Conservation (phyloP, 805 yeast genomes). For the Pichia gijzeniarum region DNA sequence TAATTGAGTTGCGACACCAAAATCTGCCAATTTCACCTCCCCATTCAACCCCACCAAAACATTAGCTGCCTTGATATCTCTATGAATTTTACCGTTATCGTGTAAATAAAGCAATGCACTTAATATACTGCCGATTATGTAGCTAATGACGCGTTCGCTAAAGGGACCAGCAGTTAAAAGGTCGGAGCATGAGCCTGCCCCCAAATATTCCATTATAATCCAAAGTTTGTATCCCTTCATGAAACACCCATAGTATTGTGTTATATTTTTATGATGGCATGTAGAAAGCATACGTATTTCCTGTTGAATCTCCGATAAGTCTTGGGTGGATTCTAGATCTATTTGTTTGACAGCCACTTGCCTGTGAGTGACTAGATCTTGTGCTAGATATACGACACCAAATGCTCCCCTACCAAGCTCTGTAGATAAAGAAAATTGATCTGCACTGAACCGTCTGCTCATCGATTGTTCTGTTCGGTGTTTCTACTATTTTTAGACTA, state of each 20-base stretch:
- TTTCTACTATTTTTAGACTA: too few species aligned
- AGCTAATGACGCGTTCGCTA: constrained; percentile 47
- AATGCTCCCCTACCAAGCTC: constrained; percentile 75
- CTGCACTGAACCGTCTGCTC: constrained; percentile 4
- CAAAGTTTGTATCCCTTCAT: constrained; percentile 63
- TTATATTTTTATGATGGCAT: constrained; percentile 56
- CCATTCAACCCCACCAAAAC: constrained; percentile 64
- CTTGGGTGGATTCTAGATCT: constrained; percentile 67
- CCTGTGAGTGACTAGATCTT: constrained; percentile 35
- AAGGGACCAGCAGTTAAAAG: constrained; percentile 55
- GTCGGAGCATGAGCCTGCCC: constrained; percentile 72
- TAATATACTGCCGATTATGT: constrained; percentile 49
- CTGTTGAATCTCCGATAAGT: constrained; percentile 63
- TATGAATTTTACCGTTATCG: constrained; percentile 69
- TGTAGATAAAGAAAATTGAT: constrained; percentile 7
- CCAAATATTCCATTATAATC: constrained; percentile 78
- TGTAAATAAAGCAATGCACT: constrained; percentile 63
- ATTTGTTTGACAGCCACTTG: constrained; percentile 61
- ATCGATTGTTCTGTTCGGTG: background rate
- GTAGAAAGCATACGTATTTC: constrained; percentile 66
- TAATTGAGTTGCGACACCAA: constrained; percentile 86
- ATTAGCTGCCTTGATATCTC: constrained; percentile 94
- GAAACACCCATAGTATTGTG: constrained; percentile 66
- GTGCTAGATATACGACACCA: constrained; percentile 67
- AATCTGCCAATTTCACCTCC: constrained; percentile 85